Percentiles rank a stretch among this genome's conserved stretches.
These are phyloP conservation scores for Phaeophleospora eucalypticola DNA, from an alignment of 2,329 filamentous ascomycete species.

Conservation along the genomic window DNA sequence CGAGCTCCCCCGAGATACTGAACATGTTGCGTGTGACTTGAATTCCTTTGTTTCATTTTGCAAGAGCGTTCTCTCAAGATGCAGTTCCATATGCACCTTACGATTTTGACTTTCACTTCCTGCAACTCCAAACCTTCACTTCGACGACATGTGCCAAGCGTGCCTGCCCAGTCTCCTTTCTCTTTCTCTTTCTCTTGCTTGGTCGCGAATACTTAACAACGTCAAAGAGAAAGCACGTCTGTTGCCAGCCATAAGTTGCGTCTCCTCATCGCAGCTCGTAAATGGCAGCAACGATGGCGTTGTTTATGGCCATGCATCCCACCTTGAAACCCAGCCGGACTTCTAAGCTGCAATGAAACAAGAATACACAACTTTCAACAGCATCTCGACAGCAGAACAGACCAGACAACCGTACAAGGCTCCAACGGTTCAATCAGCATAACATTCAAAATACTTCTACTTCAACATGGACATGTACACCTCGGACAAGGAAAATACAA, in stretches of 20 bases:
- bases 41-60: no score
- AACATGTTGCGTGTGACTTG: not conserved
- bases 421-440: not conserved
- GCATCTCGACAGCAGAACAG: not conserved
- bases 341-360: not conserved
- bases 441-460: not conserved
- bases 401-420: not conserved
- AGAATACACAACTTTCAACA: not conserved
- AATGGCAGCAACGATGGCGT: not conserved
- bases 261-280: not conserved
- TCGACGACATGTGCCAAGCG: slow-evolving; percentile 3
- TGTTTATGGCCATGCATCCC: not conserved
- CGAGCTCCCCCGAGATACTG: not conserved
- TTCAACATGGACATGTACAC: slow-evolving; percentile 1
- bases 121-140: no score
- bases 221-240: slow-evolving; percentile 1
- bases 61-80: no score
- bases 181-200: not conserved
- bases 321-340: slow-evolving; percentile 2
- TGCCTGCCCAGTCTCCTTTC: slow-evolving; percentile 2
- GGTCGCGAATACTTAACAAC: slow-evolving; percentile 3
- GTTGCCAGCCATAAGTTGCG: not conserved
- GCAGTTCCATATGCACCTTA: no score
- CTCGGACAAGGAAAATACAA: slow-evolving; percentile 1
- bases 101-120: no score